A percentile compares a stretch with the other conserved stretches of the same genome.
These are phyloP conservation scores for Rhizoclosmatium globosum DNA, from an alignment of 192 early-diverging fungal genomes.

Conservation along the genomic window DNA sequence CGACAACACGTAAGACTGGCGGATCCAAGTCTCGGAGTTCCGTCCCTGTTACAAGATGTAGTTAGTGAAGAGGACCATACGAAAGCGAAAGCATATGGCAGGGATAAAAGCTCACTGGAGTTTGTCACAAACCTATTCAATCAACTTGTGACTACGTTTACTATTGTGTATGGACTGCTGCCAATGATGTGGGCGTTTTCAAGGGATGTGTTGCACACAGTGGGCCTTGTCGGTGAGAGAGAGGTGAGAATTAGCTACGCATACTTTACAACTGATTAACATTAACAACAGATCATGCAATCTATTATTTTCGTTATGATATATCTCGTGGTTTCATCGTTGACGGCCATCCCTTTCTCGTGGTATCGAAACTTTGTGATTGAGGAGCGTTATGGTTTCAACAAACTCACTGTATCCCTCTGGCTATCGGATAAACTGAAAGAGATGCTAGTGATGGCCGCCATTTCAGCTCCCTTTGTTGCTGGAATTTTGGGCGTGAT, in stretches of 20 bases:
- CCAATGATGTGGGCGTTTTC: conserved; percentile 77
- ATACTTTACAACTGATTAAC: background rate
- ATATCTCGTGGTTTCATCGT: conserved; percentile 63
- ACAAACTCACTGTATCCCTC: conserved; percentile 88
- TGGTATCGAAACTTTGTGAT: conserved; percentile 95
- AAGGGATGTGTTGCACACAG: conserved; percentile 58
- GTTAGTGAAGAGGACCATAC: conserved; percentile 79
- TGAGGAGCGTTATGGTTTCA: conserved; percentile 94
- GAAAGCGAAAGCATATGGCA: conserved; percentile 71
- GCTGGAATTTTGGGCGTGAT: conserved; percentile 80
- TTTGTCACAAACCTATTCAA: conserved; percentile 71
- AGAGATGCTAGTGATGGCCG: conserved; percentile 67
- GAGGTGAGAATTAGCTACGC: conserved; percentile 56
- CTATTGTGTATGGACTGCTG: conserved; percentile 74
- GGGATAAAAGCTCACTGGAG: conserved; percentile 80
- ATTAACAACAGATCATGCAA: conserved; percentile 77
- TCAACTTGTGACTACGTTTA: conserved; percentile 72
- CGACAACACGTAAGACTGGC: conserved; percentile 80
- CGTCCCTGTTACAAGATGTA: conserved; percentile 73
- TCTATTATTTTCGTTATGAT: conserved; percentile 80
- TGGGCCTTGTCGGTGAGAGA: conserved; percentile 68
- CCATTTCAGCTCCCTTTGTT: conserved; percentile 82
- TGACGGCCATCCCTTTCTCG: conserved; percentile 79
- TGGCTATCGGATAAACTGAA: conserved; percentile 87
- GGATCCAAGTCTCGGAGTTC: conserved; percentile 61